Conservation (phyloP, 1,284 basidiomycete genomes). For the Ganoderma boninense region DNA sequence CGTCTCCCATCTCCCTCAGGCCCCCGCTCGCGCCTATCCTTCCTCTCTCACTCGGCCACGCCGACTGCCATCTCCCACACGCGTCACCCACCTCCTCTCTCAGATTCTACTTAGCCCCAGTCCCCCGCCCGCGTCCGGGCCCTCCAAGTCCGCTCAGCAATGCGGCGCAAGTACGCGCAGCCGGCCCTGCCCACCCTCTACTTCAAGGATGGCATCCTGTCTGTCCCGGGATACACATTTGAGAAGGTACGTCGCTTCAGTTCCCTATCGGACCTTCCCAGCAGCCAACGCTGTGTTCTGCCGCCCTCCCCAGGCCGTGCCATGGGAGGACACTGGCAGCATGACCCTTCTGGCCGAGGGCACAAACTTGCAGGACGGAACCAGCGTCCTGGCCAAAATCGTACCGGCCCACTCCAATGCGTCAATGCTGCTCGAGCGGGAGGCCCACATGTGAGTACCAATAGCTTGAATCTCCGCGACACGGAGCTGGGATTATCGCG, state of each 20-base stretch:
- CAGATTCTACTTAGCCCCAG: not conserved
- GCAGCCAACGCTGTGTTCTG: not conserved
- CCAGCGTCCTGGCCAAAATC: constrained; percentile 74
- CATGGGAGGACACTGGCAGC: constrained; percentile 77
- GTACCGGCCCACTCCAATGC: constrained; percentile 73
- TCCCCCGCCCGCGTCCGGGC: constrained; percentile 11
- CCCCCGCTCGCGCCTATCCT: not conserved
- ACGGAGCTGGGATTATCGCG: constrained; percentile 5
- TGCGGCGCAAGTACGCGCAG: constrained; percentile 48
- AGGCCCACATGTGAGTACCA: constrained; percentile 69
- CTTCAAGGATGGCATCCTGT: constrained; percentile 62
- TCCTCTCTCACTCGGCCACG: constrained; percentile 3
- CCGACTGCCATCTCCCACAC: constrained; percentile 7
- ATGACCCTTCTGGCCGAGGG: constrained; percentile 74
- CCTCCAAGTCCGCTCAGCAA: constrained; percentile 27
- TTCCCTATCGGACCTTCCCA: constrained; percentile 1
- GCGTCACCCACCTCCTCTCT: not conserved
- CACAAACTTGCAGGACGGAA: constrained; percentile 72
- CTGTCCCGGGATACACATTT: constrained; percentile 73
- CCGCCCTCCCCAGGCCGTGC: constrained; percentile 51
- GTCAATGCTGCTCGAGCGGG: constrained; percentile 74
- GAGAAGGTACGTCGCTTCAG: constrained; percentile 57
- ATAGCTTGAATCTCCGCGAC: not conserved
- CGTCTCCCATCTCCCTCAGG: not conserved
- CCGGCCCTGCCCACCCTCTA: constrained; percentile 48